These are phyloP conservation scores for Fusarium illudens DNA, from an alignment of 2,329 filamentous ascomycete species.

Conservation along the genomic window DNA sequence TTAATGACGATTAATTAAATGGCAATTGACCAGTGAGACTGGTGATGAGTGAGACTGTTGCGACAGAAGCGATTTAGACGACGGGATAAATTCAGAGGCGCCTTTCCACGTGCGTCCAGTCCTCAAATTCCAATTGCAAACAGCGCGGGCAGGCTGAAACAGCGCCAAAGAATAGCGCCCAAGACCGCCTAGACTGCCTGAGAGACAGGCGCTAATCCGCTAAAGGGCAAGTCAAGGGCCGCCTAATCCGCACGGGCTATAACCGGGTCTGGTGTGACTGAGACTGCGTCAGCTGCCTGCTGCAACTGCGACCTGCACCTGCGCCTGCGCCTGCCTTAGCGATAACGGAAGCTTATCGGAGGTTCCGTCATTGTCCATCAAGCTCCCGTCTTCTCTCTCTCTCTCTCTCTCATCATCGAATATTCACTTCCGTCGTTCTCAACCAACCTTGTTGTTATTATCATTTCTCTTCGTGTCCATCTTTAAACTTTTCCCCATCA, in stretches of 20 bases:
- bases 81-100: neutral
- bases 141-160: conserved; percentile 2
- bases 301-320: conserved; percentile 6
- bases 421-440: conserved; percentile 6
- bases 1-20: conserved; percentile 3
- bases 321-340: conserved; percentile 1
- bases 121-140: conserved; percentile 3
- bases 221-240: conserved; percentile 7
- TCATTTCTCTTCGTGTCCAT: conserved; percentile 4
- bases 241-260: conserved; percentile 12
- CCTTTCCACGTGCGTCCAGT: conserved; percentile 21
- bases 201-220: neutral
- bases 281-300: conserved; percentile 28
- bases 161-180: neutral
- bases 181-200: conserved; percentile 8
- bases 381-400: conserved; percentile 21
- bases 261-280: conserved; percentile 17
- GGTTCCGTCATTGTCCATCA: conserved; percentile 34
- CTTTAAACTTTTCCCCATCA: conserved; percentile 19
- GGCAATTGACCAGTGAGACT: neutral
- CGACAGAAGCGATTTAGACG: neutral
- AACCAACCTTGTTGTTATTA: conserved; percentile 11
- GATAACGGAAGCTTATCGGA: conserved; percentile 38
- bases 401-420: conserved; percentile 2
- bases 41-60: neutral